Evolutionary conservation across 2,329 filamentous ascomycete species (phyloP), one percentile per base, ranked within the genome.

Genomic region (Colletotrichum sp.): DNA sequence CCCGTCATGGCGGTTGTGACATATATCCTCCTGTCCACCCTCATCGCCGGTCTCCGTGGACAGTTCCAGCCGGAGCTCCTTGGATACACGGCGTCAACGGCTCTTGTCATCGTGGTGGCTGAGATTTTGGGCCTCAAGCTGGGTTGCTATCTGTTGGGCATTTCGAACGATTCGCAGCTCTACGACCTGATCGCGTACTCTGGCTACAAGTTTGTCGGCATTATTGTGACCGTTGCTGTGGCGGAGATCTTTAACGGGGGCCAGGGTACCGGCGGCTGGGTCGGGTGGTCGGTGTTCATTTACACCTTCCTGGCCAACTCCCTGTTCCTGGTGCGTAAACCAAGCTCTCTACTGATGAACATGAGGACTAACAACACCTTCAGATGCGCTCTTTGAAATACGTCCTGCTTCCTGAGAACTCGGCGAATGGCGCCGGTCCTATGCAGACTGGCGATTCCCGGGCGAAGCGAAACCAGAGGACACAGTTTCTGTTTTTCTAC

Each of bases 131-230:
- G 95, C 49, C 88, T 99, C 79, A 98, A 98, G 87, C 89, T 98
- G 30, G 97, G 96, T 69, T 98, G 95, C 84, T 99, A 99, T 83
- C 92, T 99, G 71, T 87, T 99, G 67, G 96, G 92, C 86, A 99
- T 99, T 85, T 98, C 93, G 80, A 98, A 97, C 83, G 95, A 98
- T 79, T 97, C 95, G 18, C 97, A 99, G 84, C 91, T 99, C 69
- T 91, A 99, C 75, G 97, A 99, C 81, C 87, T 99, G 67, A 94
- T 99, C 70, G 98, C 98, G 7, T 99, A 99, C 87, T 96, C 95
- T 3, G 98, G 98, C 24, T 99, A 99, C 88, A 99, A 99, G 85
- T 99, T 99, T 82, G 96, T 99, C 32, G 97, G 96, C 36, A 96
- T 98, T 80, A 99, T 99, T 77, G 90, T 95, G 66, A 98, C 96